A percentile compares a stretch with the other conserved stretches of the same genome.
These are phyloP conservation scores for Hypoxylon rubiginosum DNA, from an alignment of 2,329 filamentous ascomycete genomes.

Conservation along the genomic window DNA sequence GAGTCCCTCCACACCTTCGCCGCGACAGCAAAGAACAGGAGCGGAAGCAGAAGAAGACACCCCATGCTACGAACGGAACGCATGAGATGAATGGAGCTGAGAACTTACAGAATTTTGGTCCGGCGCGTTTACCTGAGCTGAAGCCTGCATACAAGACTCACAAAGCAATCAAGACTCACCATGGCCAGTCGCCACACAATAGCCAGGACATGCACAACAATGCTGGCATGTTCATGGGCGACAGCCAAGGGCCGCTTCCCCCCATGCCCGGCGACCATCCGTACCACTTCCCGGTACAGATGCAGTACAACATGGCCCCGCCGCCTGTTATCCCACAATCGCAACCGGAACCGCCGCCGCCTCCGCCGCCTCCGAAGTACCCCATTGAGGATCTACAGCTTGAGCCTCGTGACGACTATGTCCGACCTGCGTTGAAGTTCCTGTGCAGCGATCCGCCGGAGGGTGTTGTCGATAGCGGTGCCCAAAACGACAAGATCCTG, in stretches of 20 bases:
- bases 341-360: conserved; percentile 73
- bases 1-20: conserved; percentile 82
- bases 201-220: conserved; percentile 56
- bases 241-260: conserved; percentile 57
- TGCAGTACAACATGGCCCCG: conserved; percentile 59
- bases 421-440: conserved; percentile 83
- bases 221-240: conserved; percentile 53
- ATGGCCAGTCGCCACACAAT: conserved; percentile 54
- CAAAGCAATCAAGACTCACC: conserved; percentile 69
- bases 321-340: conserved; percentile 57
- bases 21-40: conserved; percentile 83
- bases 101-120: conserved; percentile 57
- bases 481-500: conserved; percentile 71
- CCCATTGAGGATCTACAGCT: conserved; percentile 95
- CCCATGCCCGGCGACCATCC: conserved; percentile 61
- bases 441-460: conserved; percentile 75
- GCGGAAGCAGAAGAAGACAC: conserved; percentile 78
- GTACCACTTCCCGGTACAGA: conserved; percentile 61
- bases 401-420: conserved; percentile 72
- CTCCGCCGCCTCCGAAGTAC: conserved; percentile 81
- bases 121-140: conserved; percentile 75
- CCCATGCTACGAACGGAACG: conserved; percentile 51
- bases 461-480: conserved; percentile 60
- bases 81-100: conserved; percentile 59
- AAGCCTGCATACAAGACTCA: conserved; percentile 80